Base-by-base conservation (phyloP, 2,329 filamentous ascomycete genomes). In the Aspergillus intermedius region DNA sequence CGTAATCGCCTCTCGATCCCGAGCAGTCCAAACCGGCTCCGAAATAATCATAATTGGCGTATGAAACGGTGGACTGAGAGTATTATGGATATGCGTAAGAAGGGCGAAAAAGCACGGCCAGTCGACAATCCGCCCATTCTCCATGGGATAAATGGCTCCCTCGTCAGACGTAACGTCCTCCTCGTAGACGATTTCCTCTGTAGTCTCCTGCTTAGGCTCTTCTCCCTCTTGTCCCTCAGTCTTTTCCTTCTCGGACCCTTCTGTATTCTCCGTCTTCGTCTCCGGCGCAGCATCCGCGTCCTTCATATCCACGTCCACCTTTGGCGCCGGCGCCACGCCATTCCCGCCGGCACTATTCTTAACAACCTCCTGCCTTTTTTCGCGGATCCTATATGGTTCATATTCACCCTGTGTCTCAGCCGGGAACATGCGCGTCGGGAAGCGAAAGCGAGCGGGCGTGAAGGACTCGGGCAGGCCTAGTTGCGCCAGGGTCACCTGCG, bases 81-180 rank as follows among this genome's bases (percentile, higher is more conserved):
- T 81, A 68, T 88, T 85, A 77, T 96, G 88, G 56, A 97, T 86
- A 67, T 98, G 88, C 48, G 91, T 87, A 62, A 98, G 81, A 61
- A 97, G 85, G 28, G 93, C 91, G 55, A 95, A 87, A 74, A 98
- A 95, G 57, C 89, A 91, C 0, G 84, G 79, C 89, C 95, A 95
- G 66, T 97, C 83, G 40, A 86, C 83, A 53, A 98, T 93, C 61
- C 82, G 83, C 49, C 93, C 93, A 55, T 85, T 82, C 76, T 70
- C 62, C 46, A 98, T 83, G 9, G 93, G 93, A 74, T 89, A 96
- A 47, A 95, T 80, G 3, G 93, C 93, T 51, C 88, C 93, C 68
- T 96, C 88, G 50, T 87, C 84, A 51, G 88, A 89, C 47, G 91
- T 84, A 19, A 85, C 83, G 65, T 96, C 90, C 73, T 97, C 93